A percentile compares a stretch with the other conserved stretches of the same genome.
Conservation (phyloP, 1,139 yeast genomes). For the Suhomyces bolitotheri region DNA sequence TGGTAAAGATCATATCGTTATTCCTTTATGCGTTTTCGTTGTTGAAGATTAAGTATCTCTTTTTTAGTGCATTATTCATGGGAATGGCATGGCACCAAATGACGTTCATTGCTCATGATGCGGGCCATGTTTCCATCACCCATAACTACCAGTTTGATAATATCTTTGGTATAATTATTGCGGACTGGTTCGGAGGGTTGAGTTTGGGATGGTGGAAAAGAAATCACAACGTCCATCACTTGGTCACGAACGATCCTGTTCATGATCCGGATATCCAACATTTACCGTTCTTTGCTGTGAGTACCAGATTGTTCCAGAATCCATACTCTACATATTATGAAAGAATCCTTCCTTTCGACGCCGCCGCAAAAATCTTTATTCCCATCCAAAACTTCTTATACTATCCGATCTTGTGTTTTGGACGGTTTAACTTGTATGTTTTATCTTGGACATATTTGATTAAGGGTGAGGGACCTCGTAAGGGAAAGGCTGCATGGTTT, state of each 20-base stretch:
- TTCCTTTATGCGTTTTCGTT: constrained; percentile 53
- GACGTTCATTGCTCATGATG: constrained; percentile 86
- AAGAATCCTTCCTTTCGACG: constrained; percentile 64
- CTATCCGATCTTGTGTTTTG: constrained; percentile 79
- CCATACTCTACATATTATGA: constrained; percentile 83
- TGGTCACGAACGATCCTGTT: constrained; percentile 85
- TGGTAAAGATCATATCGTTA: constrained; percentile 57
- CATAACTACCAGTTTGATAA: constrained; percentile 82
- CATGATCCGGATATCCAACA: constrained; percentile 96
- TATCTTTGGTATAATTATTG: constrained; percentile 68
- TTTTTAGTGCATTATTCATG: constrained; percentile 60
- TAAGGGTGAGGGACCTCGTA: constrained; percentile 72
- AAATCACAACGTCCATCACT: constrained; percentile 87
- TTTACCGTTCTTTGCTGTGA: constrained; percentile 86
- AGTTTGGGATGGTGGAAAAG: constrained; percentile 95
- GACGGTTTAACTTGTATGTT: constrained; percentile 80
- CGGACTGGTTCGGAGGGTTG: constrained; percentile 82
- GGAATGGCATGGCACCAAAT: constrained; percentile 91
- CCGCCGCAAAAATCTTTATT: constrained; percentile 55
- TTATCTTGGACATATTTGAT: constrained; percentile 77
- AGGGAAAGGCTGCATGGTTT: constrained; percentile 85
- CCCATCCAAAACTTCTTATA: constrained; percentile 70
- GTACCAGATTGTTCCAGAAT: constrained; percentile 63
- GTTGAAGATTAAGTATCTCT: constrained; percentile 46
- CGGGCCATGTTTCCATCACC: constrained; percentile 82